A percentile compares a stretch with the other conserved stretches of the same genome.
These are phyloP conservation scores for Scedosporium aurantiacum DNA, from an alignment of 2,329 filamentous ascomycete genomes.

Conservation along the genomic window DNA sequence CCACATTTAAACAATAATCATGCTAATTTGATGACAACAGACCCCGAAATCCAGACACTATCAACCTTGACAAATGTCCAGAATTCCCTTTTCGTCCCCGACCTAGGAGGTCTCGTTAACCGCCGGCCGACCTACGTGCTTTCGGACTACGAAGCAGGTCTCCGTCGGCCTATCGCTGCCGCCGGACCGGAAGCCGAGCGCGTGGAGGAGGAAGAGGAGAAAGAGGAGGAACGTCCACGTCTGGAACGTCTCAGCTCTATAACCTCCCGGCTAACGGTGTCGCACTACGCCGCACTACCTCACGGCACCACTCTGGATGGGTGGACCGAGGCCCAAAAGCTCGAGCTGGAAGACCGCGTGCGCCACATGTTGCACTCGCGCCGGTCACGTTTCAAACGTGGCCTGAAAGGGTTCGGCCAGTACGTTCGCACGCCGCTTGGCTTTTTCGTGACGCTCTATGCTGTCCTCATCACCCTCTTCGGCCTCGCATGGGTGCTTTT, in stretches of 20 bases:
- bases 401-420: constrained; percentile 69
- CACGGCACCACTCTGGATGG: constrained; percentile 61
- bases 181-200: neutral
- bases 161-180: neutral
- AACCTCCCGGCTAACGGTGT: constrained; percentile 55
- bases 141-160: constrained; percentile 30
- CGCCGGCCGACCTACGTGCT: constrained; percentile 69
- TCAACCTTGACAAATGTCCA: constrained; percentile 82
- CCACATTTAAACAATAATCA: neutral
- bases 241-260: constrained; percentile 44
- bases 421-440: constrained; percentile 69
- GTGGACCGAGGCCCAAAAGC: constrained; percentile 65
- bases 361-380: constrained; percentile 79
- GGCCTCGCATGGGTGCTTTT: constrained; percentile 86
- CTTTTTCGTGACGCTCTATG: constrained; percentile 76
- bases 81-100: constrained; percentile 78
- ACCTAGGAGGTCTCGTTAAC: constrained; percentile 66
- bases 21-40: constrained; percentile 28
- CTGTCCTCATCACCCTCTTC: constrained; percentile 71
- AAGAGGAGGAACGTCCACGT: constrained; percentile 12
- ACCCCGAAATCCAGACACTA: constrained; percentile 72
- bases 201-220: constrained; percentile 12
- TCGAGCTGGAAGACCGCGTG: constrained; percentile 73
- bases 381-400: constrained; percentile 66
- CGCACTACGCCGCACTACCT: constrained; percentile 69